Evolutionary conservation across 208 protist species (phyloP), one percentile per base, ranked within the genome.

Genomic region (Crithidia thermophila): DNA sequence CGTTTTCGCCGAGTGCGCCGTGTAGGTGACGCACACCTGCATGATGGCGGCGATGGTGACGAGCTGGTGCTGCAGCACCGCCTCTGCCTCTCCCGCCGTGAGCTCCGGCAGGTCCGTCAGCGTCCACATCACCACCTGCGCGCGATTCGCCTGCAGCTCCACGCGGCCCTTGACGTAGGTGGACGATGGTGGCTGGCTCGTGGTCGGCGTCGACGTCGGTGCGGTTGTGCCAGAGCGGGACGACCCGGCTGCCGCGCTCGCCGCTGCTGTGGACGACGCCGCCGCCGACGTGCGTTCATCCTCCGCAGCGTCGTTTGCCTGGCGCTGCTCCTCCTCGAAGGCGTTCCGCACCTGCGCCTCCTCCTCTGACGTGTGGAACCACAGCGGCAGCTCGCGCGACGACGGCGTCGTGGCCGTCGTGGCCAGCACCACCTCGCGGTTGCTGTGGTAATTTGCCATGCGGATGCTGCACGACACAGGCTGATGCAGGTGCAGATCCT

Each of bases 21-120:
- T 77, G 56, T 92, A 80, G 16, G 80, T 84, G 43, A 92, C 83
- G 39, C 70, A 80, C 6, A 92, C 70, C 34, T 89, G 73, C 34
- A 78, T 67, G 1, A 67, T 79, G 9, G 69, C 53, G 25, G 76
- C 72, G 1, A 89, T 36, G 23, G 77, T 84, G 20, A 84, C 81
- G 4, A 83, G 50, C 39, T 76, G 74, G 49, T 89, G 73, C 31
- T 68, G 77, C 40, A 81, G 51, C 13, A 92, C 40, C 39, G 33
- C 69, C 61, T 58, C 42, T 18, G 62, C 65, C 53, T 92, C 70
- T 42, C 78, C 73, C 18, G 53, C 20, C 11, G 73, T 82, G n/a
- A 92, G 59, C 3, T 34, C 14, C 18, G 86, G 86, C 23, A 83
- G 27, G 10, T 61, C 49, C 2, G 72, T 75, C 39, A 90, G 52